Evolutionary conservation across 73 alveolate genomes (phyloP), one percentile per base, ranked within the genome.

Genomic region (Paramecium octaurelia): DNA sequence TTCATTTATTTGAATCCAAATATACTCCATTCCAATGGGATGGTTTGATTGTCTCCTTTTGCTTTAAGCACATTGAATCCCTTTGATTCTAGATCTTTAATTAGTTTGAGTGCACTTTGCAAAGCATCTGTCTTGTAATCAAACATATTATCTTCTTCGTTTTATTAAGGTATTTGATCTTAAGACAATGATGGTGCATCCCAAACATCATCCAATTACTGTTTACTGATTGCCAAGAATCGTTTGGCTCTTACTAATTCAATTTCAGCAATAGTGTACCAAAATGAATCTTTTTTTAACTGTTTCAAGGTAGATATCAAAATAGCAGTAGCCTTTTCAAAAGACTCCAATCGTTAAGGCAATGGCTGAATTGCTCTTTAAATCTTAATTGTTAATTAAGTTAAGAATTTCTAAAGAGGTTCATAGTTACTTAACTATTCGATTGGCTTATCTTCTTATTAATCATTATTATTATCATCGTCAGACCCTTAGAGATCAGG

Each of bases 161-260:
- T 54, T 8, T 54, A 18, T 20, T 16, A 8, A 1, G 0, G 14
- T 54, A 54, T n/a, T 18, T n/a, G 18, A 54, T 54, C 84, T 64
- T 64, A 64, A 3, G 42, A 34, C 4, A 64, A 6, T 64, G 50
- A 1, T 3, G 44, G 46, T 24, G 21, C 6, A 23, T 27, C 73
- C 91, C 91, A 80, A 6, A 80, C 73, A 42, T 80, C 91, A 80
- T 80, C 91, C 6, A 80, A 43, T 43, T 80, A n/a, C 7, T 48
- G 5, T 6, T 80, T 80, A 80, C 76, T 43, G 16, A 80, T 23
- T 24, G 91, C 70, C 48, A 80, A 80, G 57, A 38, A 73, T 71
- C 92, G 71, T 71, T 89, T 89, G 46, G 94, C 90, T 70, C 91
- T 89, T 7, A 83, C 90, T 59, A 77, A 89, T 59, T 89, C 94